Base-by-base conservation (phyloP, 2,329 filamentous ascomycete species). In the Lachnellula arida region DNA sequence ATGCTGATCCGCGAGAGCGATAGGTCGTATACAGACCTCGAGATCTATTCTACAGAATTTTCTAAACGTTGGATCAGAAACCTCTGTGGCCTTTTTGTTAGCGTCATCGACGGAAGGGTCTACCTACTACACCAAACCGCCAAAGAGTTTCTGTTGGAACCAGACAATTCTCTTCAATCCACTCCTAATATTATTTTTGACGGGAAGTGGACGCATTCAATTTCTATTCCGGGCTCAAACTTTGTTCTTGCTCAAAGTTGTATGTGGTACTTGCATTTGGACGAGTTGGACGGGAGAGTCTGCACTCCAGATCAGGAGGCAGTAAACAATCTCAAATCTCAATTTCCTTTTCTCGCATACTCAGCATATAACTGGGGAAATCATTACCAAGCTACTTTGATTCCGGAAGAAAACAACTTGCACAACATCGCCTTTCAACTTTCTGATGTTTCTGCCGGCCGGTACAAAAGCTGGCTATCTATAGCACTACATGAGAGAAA, bases 101-200 rank as follows among this genome's bases (percentile, higher is more conserved):
- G 52, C 17, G 60, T 75, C n/a, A 55, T 67, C 1, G 60, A 72
- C 44, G 58, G 53, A 4, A 67, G 56, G 49, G 59, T 75, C 4
- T 75, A 71, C 57, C 61, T 75, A 5, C 60, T 75, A 34, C 73
- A 75, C 35, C 71, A 75, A 57, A 75, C 73, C 1, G 73, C 71
- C 0, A 73, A 64, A 51, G 72, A 74, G 44, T 74, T 74, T 56
- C 54, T 75, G 5, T 17, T 49, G n/a, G 4, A 2, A 15, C 14
- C 5, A 5, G 37, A 17, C 1, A n/a, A n/a, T 40, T 9, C 17
- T 17, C 5, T 15, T 15, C 14, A 40, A 17, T 17, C 14, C 4
- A 5, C 14, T 40, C 14, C 37, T 15, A 40, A 15, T 9, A 40
- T 8, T 40, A 1, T 1, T 40, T 15, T 15, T 17, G 37, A 40